Evolutionary conservation across 2,329 filamentous ascomycete species (phyloP).

Genomic region (Fusarium sp.): DNA sequence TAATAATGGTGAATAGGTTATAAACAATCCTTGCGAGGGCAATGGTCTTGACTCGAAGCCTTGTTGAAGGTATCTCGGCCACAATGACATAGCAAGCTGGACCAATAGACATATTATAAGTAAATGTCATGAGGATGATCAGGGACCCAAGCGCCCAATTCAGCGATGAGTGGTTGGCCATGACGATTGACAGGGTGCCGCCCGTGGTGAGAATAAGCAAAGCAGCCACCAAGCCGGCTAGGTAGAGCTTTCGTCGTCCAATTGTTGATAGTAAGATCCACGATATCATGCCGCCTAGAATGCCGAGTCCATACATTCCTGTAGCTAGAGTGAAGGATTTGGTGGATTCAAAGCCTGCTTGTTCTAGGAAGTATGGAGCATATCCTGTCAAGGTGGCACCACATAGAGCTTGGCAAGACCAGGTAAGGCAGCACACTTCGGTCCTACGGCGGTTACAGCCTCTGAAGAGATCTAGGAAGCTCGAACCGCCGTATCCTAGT

Average conservation of each 20-base stretch:
- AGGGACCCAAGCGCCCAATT: conserved; percentile 49
- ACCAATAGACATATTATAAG: conserved; percentile 41
- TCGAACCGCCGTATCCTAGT: conserved; percentile 44
- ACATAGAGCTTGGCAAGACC: conserved; percentile 32
- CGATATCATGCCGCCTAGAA: conserved; percentile 50
- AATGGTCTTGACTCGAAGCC: conserved; percentile 50
- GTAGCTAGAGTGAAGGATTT: conserved; percentile 51
- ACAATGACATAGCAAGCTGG: conserved; percentile 47
- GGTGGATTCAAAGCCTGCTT: conserved; percentile 49
- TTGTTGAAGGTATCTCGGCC: conserved; percentile 49
- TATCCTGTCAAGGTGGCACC: conserved; percentile 18
- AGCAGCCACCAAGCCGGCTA: conserved; percentile 45
- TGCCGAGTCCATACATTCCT: conserved; percentile 50
- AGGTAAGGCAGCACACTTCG: conserved; percentile 35
- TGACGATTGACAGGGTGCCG: conserved; percentile 47
- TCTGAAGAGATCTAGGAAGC: conserved; percentile 4
- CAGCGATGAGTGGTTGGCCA: conserved; percentile 32
- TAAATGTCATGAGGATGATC: conserved; percentile 50
- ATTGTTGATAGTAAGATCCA: conserved; percentile 49
- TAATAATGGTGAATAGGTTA: conserved; percentile 22
- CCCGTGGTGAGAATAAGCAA: conserved; percentile 49
- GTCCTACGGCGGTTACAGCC: conserved; percentile 36
- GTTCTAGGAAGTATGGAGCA: conserved; percentile 51
- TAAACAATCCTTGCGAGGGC: conserved; percentile 46
- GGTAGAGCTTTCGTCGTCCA: conserved; percentile 51